Evolutionary conservation across 2,329 filamentous ascomycete species (phyloP).

Genomic region (Diaporthe vexans): DNA sequence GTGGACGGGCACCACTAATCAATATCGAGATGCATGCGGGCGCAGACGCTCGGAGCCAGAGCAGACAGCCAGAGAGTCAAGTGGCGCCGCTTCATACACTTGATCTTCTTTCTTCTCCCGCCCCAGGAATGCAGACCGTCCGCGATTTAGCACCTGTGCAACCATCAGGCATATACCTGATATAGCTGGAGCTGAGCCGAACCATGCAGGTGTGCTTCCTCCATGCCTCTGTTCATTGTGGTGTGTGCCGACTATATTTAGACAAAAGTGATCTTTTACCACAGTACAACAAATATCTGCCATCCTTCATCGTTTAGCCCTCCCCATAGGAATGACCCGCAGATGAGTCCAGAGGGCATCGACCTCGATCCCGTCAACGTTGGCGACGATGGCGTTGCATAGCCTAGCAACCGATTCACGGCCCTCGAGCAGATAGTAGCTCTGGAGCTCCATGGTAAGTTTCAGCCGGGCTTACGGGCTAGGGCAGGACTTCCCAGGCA

Average conservation of each 20-base stretch:
- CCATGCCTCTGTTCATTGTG: not conserved
- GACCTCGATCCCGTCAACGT: slow-evolving; percentile 3
- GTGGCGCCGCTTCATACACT: not conserved
- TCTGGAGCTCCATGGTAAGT: slow-evolving; percentile 5
- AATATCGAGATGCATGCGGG: slow-evolving; percentile 29
- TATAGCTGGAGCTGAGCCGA: slow-evolving; percentile 10
- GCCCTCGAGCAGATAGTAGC: not conserved
- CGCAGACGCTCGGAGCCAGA: slow-evolving; percentile 22
- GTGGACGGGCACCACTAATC: slow-evolving; percentile 17
- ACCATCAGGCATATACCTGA: not conserved
- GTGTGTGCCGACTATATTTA: slow-evolving; percentile 25
- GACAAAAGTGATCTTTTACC: not conserved
- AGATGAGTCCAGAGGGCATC: not conserved
- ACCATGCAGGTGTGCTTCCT: slow-evolving; percentile 22
- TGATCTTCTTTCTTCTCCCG: not conserved
- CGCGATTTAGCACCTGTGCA: slow-evolving; percentile 2
- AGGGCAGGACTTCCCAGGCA: not conserved
- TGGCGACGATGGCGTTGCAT: slow-evolving; percentile 23
- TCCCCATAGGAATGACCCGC: not conserved
- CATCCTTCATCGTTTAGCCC: not conserved
- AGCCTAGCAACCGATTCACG: slow-evolving; percentile 7
- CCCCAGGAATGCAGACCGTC: slow-evolving; percentile 3
- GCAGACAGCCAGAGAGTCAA: slow-evolving; percentile 3
- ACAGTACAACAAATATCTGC: not conserved
- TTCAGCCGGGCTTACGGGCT: slow-evolving; percentile 31